These are phyloP conservation scores for Botrytis fabae DNA, from an alignment of 2,329 filamentous ascomycete species.

Conservation along the genomic window DNA sequence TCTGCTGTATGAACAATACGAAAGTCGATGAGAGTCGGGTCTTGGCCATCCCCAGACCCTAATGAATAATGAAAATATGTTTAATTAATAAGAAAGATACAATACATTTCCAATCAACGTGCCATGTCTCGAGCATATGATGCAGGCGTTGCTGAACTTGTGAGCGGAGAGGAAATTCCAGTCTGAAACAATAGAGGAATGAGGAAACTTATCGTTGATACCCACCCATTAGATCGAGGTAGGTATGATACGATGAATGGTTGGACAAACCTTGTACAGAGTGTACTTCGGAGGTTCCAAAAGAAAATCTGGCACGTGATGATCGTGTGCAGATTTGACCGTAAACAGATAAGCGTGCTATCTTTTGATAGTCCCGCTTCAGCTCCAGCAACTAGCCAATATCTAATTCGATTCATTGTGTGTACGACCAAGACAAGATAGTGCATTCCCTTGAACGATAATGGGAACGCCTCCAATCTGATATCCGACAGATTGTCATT, in stretches of 20 bases:
- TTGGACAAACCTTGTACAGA: neutral
- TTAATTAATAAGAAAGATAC: neutral
- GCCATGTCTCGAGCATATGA: neutral
- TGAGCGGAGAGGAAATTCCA: neutral
- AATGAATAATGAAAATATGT: slow-evolving; percentile 11
- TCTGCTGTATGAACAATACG: slow-evolving; percentile 10
- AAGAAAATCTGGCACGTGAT: neutral
- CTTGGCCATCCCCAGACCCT: neutral
- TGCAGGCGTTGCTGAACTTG: neutral
- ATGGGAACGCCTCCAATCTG: neutral
- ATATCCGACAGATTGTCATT: neutral
- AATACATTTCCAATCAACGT: neutral
- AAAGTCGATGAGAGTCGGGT: neutral
- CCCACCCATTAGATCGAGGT: neutral
- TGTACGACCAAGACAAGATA: neutral
- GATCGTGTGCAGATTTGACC: neutral
- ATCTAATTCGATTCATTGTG: neutral
- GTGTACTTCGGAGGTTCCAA: neutral
- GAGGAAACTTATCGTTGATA: neutral
- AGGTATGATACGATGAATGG: neutral
- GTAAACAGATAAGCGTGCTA: neutral
- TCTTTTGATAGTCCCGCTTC: neutral
- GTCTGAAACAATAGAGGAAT: neutral
- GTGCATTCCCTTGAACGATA: neutral
- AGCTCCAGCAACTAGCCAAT: neutral